Base-by-base conservation (phyloP, 768 basidiomycete species). In the Termitomyces sp. region DNA sequence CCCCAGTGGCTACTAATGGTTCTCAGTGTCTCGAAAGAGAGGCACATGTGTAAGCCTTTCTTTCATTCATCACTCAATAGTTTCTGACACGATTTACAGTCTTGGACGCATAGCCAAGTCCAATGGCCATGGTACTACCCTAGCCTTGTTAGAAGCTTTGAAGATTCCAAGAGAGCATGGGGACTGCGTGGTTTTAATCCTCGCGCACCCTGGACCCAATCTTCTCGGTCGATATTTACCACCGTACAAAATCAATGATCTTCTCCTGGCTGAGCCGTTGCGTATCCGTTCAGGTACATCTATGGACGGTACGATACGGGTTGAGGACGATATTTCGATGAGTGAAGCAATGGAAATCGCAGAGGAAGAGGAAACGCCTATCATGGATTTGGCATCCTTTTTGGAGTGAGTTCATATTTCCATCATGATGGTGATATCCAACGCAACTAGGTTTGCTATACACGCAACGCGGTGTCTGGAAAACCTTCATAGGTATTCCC, bases 361-460 rank as follows among this genome's bases (percentile, higher is more conserved):
- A 15, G 80, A 79, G 54, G 81, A 81, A 46, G 67, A 73, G 48
- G 84, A 83, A 54, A 83, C 81, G 55, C 75, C 81, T 65, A 81
- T 87, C 51, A 88, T 90, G 85, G 88, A 90, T 67, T 72, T 90
- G 18, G 87, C 87, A 15, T 82, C 86, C 0, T 90, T 89, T 69
- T 75, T 90, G 2, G 87, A 90, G 86, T 87, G 62, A 57, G 82
- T 61, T 15, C 24, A 33, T 29, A 12, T 37, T 46, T 41, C 26
- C 0, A 16, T 41, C 20, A 34, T 9, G 13, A 44, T 16, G 45
- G 29, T 34, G 42, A 24, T 26, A 20, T 28, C 49, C 22, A 34
- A 51, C 55, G 39, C 58, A 64, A 46, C 18, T 60, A 88, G 87
- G 66, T 90, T 90, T 65, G 83, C 87, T 8, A 86, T 89, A 41